These are phyloP conservation scores for Carpinus fangiana DNA, from an alignment of 306 rosid species.

Conservation along the genomic window DNA sequence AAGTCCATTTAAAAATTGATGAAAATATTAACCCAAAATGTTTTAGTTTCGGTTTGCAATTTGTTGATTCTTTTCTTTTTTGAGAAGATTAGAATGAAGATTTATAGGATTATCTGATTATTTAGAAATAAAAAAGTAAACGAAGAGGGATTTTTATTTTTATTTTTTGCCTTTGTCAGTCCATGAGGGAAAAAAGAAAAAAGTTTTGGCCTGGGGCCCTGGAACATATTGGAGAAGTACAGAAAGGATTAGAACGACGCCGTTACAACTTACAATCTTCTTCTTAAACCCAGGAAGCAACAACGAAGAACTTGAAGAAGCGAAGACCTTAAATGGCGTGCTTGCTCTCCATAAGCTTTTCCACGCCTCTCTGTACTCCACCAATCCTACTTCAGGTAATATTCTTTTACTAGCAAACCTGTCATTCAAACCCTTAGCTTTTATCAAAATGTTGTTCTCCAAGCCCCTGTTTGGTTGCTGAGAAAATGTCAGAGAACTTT, in stretches of 20 bases:
- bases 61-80: no score
- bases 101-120: no score
- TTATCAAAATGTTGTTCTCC: constrained; percentile 4
- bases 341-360: constrained; percentile 29
- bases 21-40: no score
- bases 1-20: no score
- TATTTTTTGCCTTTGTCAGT: no score
- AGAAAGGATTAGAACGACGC: neutral
- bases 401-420: neutral
- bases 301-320: constrained; percentile 5
- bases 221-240: no score
- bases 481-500: neutral
- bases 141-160: no score
- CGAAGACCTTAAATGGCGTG: constrained; percentile 37
- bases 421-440: neutral
- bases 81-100: no score
- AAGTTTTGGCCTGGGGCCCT: neutral
- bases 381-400: constrained; percentile 26
- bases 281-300: neutral
- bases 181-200: neutral
- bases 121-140: no score
- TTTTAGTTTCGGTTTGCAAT: no score
- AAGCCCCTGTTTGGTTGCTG: constrained; percentile 7
- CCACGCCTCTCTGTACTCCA: constrained; percentile 23
- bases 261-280: neutral